phyloP scores from a whole-genome alignment of 1,284 basidiomycete species.

The Boletus semigastroideus region DNA sequence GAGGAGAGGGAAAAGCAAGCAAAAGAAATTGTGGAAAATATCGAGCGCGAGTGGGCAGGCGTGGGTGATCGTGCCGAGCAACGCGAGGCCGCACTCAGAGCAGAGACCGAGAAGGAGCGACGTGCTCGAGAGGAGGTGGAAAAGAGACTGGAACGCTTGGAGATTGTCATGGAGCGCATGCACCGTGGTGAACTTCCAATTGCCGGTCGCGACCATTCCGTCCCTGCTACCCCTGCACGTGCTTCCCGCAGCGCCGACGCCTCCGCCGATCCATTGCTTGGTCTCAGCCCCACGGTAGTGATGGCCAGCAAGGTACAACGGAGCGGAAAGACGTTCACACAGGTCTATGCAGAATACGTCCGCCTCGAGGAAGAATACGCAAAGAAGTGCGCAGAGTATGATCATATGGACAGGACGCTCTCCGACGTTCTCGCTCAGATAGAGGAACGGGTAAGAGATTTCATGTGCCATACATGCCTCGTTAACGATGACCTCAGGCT shows the following conservation, averaged over 20 bases:
- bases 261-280: constrained; percentile 53
- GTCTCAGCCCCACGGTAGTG: constrained; percentile 80
- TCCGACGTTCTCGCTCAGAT: constrained; percentile 79
- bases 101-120: constrained; percentile 66
- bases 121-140: constrained; percentile 62
- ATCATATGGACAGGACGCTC: constrained; percentile 77
- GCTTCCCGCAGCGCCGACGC: constrained; percentile 46
- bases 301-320: constrained; percentile 78
- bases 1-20: constrained; percentile 81
- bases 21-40: constrained; percentile 71
- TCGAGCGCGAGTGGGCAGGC: constrained; percentile 77
- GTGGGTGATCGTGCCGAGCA: constrained; percentile 68
- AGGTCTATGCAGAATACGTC: constrained; percentile 88
- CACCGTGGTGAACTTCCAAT: constrained; percentile 67
- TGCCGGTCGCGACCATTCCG: constrained; percentile 46
- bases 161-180: constrained; percentile 63
- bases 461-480: background rate
- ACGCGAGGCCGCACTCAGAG: constrained; percentile 61
- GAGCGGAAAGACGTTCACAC: constrained; percentile 83
- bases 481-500: constrained; percentile 52
- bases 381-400: constrained; percentile 76
- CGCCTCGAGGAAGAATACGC: constrained; percentile 81
- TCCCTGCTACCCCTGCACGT: constrained; percentile 47
- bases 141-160: constrained; percentile 57
- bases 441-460: constrained; percentile 74